phyloP scores from a whole-genome alignment of 148 eudicot genomes.

The Camellia granthamiana region DNA sequence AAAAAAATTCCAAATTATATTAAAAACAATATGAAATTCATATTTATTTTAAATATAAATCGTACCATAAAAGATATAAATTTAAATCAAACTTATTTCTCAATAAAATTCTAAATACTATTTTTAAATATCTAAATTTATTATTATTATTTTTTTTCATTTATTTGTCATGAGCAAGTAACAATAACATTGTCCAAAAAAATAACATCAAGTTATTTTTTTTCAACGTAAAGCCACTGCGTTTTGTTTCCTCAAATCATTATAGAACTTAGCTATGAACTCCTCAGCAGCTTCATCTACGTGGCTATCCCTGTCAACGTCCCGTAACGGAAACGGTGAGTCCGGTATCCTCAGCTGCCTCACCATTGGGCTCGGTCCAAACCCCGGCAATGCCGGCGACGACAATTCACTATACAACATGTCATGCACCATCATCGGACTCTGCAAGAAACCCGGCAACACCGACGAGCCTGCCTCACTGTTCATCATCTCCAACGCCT shows the following conservation, averaged over 20 bases:
- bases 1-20: no score
- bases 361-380: conserved; percentile 44
- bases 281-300: conserved; percentile 62
- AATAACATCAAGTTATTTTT: neutral
- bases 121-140: no score
- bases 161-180: no score
- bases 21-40: no score
- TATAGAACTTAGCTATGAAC: conserved; percentile 53
- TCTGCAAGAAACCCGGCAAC: conserved; percentile 34
- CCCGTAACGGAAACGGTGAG: conserved; percentile 46
- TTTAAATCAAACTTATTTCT: no score
- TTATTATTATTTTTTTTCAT: no score
- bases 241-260: conserved; percentile 25
- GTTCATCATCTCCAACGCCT: conserved; percentile 35
- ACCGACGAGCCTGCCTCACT: conserved; percentile 13
- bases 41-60: no score
- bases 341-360: conserved; percentile 59
- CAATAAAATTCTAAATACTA: no score
- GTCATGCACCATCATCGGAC: conserved; percentile 46
- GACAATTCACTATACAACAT: conserved; percentile 27
- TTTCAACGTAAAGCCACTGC: neutral
- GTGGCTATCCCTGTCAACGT: conserved; percentile 27
- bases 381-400: conserved; percentile 50
- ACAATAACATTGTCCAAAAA: no score
- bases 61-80: no score